Conservation (phyloP, 441 rosid species). For the Erodium moschatum region DNA sequence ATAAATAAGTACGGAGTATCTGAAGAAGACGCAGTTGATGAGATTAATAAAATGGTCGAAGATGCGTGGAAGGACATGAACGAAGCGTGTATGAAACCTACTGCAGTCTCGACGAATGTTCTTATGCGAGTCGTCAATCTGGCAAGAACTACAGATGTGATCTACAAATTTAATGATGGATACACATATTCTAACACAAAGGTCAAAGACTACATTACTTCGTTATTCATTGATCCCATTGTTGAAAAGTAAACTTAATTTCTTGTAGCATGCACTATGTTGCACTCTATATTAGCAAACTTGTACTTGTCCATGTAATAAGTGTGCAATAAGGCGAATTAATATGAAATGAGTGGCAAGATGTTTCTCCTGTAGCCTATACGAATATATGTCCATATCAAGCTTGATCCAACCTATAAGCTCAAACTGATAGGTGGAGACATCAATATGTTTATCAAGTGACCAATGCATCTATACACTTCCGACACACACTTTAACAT, state of each 20-base stretch:
- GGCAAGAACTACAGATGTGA: background rate
- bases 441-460: too few relatives aligned
- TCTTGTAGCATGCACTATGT: too few relatives aligned
- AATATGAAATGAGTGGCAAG: too few relatives aligned
- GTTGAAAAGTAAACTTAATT: background rate
- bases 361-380: too few relatives aligned
- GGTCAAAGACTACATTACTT: background rate
- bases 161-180: background rate
- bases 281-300: too few relatives aligned
- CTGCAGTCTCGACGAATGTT: background rate
- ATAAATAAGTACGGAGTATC: background rate
- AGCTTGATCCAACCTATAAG: too few relatives aligned
- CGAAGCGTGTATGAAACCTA: background rate
- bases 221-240: background rate
- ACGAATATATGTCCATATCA: too few relatives aligned
- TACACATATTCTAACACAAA: background rate
- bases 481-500: too few relatives aligned
- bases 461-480: too few relatives aligned
- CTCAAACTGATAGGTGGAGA: too few relatives aligned
- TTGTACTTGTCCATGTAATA: too few relatives aligned
- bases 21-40: background rate
- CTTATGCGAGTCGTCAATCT: background rate
- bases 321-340: too few relatives aligned
- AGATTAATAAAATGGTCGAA: background rate
- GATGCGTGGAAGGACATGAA: background rate